These are phyloP conservation scores for Tripterygium wilfordii DNA, from an alignment of 177 flowering plant species.

Conservation along the genomic window DNA sequence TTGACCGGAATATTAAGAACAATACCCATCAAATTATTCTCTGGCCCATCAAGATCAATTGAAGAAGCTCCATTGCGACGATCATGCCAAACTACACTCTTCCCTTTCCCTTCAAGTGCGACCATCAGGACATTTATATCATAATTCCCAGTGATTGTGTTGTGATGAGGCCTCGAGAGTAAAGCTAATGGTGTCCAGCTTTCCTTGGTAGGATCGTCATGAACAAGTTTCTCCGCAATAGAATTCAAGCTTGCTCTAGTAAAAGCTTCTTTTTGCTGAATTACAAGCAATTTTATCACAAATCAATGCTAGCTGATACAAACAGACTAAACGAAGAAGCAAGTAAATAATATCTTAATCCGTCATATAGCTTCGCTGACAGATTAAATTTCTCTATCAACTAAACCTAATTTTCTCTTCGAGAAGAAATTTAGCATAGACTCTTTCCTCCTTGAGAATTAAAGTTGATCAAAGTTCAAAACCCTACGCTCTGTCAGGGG, in stretches of 20 bases:
- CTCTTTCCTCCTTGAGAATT: too few relatives aligned
- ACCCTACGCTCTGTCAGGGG: too few relatives aligned
- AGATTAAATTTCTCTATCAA: too few relatives aligned
- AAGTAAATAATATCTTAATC: background rate
- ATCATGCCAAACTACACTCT: slow-evolving; percentile 87
- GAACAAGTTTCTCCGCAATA: slow-evolving; percentile 52
- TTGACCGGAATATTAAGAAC: slow-evolving; percentile 72
- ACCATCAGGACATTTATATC: slow-evolving; percentile 84
- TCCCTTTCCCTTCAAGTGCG: slow-evolving; percentile 74
- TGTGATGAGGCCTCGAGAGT: slow-evolving; percentile 81
- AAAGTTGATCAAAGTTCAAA: too few relatives aligned
- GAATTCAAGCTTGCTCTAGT: slow-evolving; percentile 55
- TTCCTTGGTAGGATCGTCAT: slow-evolving; percentile 45
- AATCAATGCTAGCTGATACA: too few relatives aligned
- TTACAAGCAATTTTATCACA: too few relatives aligned
- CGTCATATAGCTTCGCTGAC: too few relatives aligned
- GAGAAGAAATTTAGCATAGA: too few relatives aligned
- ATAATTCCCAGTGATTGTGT: slow-evolving; percentile 82
- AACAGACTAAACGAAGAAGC: too few relatives aligned
- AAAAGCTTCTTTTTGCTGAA: slow-evolving; percentile 68
- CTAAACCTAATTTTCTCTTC: too few relatives aligned
- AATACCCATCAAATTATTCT: slow-evolving; percentile 62
- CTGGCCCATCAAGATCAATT: slow-evolving; percentile 47
- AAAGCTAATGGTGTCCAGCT: slow-evolving; percentile 57
- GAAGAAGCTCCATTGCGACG: slow-evolving; percentile 61